These are phyloP conservation scores for Phytophthora agathidicida DNA, from an alignment of 352 stramenopile species.

Conservation along the genomic window DNA sequence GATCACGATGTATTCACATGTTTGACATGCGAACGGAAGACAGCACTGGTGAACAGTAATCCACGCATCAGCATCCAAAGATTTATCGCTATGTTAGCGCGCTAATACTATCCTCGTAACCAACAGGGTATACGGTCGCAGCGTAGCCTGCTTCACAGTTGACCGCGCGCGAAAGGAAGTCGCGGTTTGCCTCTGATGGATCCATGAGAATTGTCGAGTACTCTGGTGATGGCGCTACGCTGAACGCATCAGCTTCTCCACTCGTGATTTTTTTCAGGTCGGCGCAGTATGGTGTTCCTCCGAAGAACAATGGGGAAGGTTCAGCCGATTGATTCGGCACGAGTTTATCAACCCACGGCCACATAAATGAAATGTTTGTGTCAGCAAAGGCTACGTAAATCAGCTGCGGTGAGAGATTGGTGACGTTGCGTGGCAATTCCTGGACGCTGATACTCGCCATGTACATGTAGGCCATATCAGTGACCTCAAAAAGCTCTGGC, in stretches of 20 bases:
- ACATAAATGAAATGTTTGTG: constrained; percentile 25
- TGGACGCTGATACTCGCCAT: constrained; percentile 17
- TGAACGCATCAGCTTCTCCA: constrained; percentile 11
- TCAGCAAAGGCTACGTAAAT: constrained; percentile 2
- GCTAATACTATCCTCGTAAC: constrained; percentile 15
- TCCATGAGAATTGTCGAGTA: constrained; percentile 21
- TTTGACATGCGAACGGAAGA: too few relatives aligned
- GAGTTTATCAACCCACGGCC: constrained; percentile 28
- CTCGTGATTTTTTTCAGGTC: constrained; percentile 10
- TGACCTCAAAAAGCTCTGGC: constrained; percentile 20
- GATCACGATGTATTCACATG: too few relatives aligned
- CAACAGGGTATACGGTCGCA: constrained; percentile 8
- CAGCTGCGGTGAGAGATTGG: constrained; percentile 12
- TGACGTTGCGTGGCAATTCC: constrained; percentile 28
- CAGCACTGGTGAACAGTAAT: too few relatives aligned
- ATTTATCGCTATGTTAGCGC: constrained; percentile 8
- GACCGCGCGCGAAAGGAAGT: constrained; percentile 1
- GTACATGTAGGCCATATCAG: constrained; percentile 20
- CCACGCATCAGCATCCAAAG: too few relatives aligned
- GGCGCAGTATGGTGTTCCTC: constrained; percentile 13
- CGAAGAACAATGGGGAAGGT: not conserved
- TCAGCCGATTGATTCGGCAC: not conserved
- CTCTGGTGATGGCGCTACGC: not conserved
- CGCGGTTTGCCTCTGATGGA: constrained; percentile 9
- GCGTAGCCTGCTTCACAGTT: constrained; percentile 4